phyloP scores from a whole-genome alignment of 192 early-diverging fungal genomes.

The Geranomyces michiganensis region DNA sequence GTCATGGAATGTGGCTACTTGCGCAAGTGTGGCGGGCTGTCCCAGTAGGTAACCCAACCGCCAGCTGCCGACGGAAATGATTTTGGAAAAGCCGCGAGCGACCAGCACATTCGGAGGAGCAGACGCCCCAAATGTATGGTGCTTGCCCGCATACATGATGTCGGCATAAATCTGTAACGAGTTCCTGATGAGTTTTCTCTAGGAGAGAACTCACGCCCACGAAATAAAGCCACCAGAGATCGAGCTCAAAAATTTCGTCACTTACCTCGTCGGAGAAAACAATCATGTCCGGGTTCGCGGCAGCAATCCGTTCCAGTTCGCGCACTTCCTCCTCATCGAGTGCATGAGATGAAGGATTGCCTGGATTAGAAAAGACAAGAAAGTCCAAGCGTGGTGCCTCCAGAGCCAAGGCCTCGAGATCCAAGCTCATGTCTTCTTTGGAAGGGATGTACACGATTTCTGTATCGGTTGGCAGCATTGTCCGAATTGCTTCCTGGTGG shows the following conservation, averaged over 20 bases:
- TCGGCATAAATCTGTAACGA: not conserved
- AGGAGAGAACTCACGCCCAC: too few species aligned
- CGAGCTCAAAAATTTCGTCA: too few species aligned
- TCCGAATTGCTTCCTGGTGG: not conserved
- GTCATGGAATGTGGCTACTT: not conserved
- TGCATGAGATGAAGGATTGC: not conserved
- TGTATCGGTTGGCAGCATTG: not conserved
- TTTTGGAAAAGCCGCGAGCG: constrained; percentile 1
- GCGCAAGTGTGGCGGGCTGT: not conserved
- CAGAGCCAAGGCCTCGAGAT: not conserved
- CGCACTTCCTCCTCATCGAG: not conserved
- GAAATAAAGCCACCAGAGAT: too few species aligned
- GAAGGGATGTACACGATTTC: not conserved
- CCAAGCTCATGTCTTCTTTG: not conserved
- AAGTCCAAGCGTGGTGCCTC: not conserved
- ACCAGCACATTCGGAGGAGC: not conserved
- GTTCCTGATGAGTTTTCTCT: too few species aligned
- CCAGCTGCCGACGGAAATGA: constrained; percentile 1
- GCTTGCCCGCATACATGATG: not conserved
- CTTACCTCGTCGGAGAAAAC: constrained; percentile 1
- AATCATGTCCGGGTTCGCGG: not conserved
- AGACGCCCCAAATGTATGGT: not conserved
- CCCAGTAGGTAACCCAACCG: not conserved
- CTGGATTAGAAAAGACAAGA: not conserved
- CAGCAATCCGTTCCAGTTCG: not conserved